Evolutionary conservation across 306 rosid genomes (phyloP), one percentile per base, ranked within the genome.

Genomic region (Rosa persica): DNA sequence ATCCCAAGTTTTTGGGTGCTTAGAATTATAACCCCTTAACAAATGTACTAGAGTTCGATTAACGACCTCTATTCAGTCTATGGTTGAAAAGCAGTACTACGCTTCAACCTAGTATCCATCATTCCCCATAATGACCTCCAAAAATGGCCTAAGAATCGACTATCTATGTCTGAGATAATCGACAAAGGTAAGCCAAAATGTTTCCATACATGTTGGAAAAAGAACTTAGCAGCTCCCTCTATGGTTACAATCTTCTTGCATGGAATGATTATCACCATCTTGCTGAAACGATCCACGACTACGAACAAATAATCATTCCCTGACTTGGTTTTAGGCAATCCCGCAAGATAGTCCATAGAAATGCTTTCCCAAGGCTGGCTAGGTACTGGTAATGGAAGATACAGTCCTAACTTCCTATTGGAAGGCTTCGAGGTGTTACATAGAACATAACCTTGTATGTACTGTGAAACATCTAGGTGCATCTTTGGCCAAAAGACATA

Each of bases 291-390:
- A 4, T 76, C 80, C 23, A 76, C 66, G 0, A 66, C 67, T 1
- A 76, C 22, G 23, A 49, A 76, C 39, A 76, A 48, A 23, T 76
- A 76, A 22, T 76, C 80, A 8, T 15, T 4, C 4, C 62, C 42
- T 0, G 16, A 48, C 34, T 11, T 76, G 76, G 30, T 17, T 30
- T 48, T 48, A 51, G 64, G 49, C 4, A 73, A 30, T 8, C 30
- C 76, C 0, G 25, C 12, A 16, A 73, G 34, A 68, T 64, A 76
- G 0, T 76, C 74, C 38, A 67, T 76, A 0, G 11, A 76, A 6
- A 76, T 65, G 8, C 58, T 76, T 17, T 76, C 74, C 73, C 73
- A 67, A 20, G 65, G 80, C 19, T 34, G 62, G 8, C 11, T 65
- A 22, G 40, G 74, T 66, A 76, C 49, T 20, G 16, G 74, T 10